These are phyloP conservation scores for Trifolium pratense DNA, from an alignment of 306 rosid species.

Conservation along the genomic window DNA sequence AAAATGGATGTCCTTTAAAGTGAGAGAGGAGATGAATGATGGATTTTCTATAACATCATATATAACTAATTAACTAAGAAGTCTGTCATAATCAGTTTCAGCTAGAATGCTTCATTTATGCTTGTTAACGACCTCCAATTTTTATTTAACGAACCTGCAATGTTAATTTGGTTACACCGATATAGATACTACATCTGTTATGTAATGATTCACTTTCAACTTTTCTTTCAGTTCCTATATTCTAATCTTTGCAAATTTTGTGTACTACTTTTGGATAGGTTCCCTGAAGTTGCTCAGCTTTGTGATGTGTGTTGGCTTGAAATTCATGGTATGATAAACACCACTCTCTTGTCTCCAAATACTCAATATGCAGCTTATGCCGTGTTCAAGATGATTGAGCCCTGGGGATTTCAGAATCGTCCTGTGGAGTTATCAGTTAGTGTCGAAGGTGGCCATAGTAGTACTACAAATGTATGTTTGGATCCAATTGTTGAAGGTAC, in stretches of 20 bases:
- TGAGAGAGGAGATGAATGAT: neutral
- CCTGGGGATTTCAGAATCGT: slow-evolving; percentile 43
- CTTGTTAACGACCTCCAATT: neutral
- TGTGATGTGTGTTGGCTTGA: slow-evolving; percentile 69
- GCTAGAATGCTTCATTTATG: neutral
- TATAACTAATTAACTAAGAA: neutral
- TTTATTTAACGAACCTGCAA: neutral
- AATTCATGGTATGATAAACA: slow-evolving; percentile 60
- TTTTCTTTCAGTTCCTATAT: neutral
- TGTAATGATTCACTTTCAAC: neutral
- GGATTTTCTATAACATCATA: neutral
- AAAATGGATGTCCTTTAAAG: neutral
- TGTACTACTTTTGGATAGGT: slow-evolving; percentile 49
- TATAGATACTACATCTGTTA: neutral
- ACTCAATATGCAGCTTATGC: slow-evolving; percentile 64
- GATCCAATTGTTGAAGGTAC: neutral
- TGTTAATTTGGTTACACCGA: too few species aligned
- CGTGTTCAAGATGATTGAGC: slow-evolving; percentile 53
- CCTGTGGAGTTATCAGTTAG: slow-evolving; percentile 51
- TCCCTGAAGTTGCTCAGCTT: slow-evolving; percentile 71
- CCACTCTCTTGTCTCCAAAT: slow-evolving; percentile 50
- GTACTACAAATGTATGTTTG: slow-evolving; percentile 39
- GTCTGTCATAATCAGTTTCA: neutral
- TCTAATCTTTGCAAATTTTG: neutral
- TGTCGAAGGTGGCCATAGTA: slow-evolving; percentile 22